Conservation (phyloP, 1,139 yeast species). For the Hansenula lynferdii region DNA sequence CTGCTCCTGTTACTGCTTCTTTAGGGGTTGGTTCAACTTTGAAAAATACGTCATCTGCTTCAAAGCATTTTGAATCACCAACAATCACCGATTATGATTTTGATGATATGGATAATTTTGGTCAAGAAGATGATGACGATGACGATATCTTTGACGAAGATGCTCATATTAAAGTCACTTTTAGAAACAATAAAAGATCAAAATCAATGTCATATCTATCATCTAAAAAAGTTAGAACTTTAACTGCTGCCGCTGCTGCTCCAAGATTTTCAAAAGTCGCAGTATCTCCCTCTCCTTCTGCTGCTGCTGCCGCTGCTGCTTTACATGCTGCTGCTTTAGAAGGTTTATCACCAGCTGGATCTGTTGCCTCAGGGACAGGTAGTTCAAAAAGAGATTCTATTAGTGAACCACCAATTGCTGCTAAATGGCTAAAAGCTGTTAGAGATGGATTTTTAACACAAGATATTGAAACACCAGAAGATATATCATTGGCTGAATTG, state of each 20-base stretch:
- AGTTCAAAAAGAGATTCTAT: conserved; percentile 10
- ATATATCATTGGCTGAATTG: conserved; percentile 64
- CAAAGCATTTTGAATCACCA: conserved; percentile 8
- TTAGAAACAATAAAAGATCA: conserved; percentile 49
- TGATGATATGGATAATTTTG: conserved; percentile 34
- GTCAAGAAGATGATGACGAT: conserved; percentile 42
- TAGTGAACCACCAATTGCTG: conserved; percentile 32
- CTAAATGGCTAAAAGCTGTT: conserved; percentile 66
- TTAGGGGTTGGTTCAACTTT: conserved; percentile 25
- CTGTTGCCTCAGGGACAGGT: conserved; percentile 14
- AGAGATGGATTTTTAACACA: conserved; percentile 70
- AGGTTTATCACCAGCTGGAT: conserved; percentile 22
- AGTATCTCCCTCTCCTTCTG: conserved; percentile 51
- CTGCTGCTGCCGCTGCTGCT: conserved; percentile 72
- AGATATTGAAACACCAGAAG: conserved; percentile 76
- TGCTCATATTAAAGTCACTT: conserved; percentile 23
- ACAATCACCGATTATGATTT: conserved; percentile 26
- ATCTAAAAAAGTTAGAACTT: conserved; percentile 43
- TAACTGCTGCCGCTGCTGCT: conserved; percentile 82
- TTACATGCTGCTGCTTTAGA: conserved; percentile 63
- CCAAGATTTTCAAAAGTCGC: conserved; percentile 68
- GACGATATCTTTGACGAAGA: conserved; percentile 35
- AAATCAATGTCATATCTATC: conserved; percentile 56
- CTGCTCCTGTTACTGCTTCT: conserved; percentile 77
- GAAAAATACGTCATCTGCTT: conserved; percentile 6